phyloP scores from a whole-genome alignment of 2,329 filamentous ascomycete species.

The Aspergillus niger region DNA sequence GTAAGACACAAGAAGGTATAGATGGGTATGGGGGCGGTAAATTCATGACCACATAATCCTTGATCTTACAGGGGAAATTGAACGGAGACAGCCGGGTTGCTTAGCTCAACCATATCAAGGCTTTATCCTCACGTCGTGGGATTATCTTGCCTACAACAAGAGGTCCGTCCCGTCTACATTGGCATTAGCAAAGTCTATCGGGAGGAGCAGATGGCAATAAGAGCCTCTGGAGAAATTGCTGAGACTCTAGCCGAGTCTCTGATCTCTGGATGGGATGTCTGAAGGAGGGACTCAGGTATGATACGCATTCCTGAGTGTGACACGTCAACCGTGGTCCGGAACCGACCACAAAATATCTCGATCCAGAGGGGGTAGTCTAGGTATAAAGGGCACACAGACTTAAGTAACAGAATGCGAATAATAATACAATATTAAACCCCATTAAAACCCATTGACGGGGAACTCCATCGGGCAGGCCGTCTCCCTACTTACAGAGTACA shows the following conservation, averaged over 20 bases:
- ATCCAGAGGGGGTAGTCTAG: too few relatives aligned
- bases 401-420: too few relatives aligned
- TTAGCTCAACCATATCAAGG: slow-evolving; percentile 11
- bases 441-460: too few relatives aligned
- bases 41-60: slow-evolving; percentile 1
- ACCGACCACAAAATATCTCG: slow-evolving; percentile 13
- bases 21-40: not conserved
- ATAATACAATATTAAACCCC: too few relatives aligned
- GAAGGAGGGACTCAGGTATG: not conserved
- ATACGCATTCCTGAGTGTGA: slow-evolving; percentile 15
- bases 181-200: not conserved
- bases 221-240: not conserved
- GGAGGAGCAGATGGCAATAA: not conserved
- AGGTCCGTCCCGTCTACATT: not conserved
- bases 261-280: not conserved
- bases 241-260: not conserved
- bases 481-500: too few relatives aligned
- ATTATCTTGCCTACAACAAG: not conserved
- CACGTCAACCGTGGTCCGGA: slow-evolving; percentile 22
- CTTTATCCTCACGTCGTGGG: slow-evolving; percentile 3
- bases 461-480: too few relatives aligned
- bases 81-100: slow-evolving; percentile 11
- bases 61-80: not conserved
- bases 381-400: not conserved
- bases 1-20: not conserved